Conservation (phyloP, 78 protist genomes). For the Mastigamoeba balamuthi region DNA sequence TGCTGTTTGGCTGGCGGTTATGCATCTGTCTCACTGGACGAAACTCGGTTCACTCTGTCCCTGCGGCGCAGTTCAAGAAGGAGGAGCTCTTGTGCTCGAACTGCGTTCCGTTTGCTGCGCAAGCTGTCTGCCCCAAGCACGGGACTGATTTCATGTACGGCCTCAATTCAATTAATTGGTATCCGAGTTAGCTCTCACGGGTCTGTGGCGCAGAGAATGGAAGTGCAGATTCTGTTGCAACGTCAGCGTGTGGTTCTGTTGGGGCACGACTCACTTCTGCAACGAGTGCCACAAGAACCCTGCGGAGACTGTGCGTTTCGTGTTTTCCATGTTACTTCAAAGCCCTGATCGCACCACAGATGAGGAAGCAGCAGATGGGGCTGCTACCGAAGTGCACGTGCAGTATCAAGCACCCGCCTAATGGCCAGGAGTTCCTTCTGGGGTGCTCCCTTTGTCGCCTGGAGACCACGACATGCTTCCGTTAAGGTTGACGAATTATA, state of each 20-base stretch:
- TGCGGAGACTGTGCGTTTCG: too few species aligned
- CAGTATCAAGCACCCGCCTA: not conserved
- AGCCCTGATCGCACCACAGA: too few species aligned
- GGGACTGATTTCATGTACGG: conserved; percentile 4
- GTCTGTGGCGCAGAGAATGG: not conserved
- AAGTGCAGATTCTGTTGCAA: not conserved
- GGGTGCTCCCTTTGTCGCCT: not conserved
- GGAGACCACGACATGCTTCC: too few species aligned
- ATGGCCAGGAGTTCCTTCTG: not conserved
- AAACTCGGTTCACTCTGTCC: too few species aligned
- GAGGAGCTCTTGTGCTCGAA: conserved; percentile 1
- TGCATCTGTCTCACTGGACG: too few species aligned
- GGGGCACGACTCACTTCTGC: conserved; percentile 4
- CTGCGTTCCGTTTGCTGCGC: not conserved
- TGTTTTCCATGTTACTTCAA: too few species aligned
- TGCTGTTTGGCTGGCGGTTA: too few species aligned
- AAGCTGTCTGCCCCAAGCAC: not conserved
- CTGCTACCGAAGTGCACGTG: not conserved
- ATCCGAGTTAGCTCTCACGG: not conserved
- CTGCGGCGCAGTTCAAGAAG: not conserved
- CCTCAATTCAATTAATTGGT: not conserved
- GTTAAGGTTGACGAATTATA: too few species aligned
- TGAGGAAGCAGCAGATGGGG: not conserved
- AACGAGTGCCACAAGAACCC: conserved; percentile 1
- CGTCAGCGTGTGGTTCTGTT: not conserved